Conservation (phyloP, 192 early-diverging fungal species). For the Backusella tuberculispora region DNA sequence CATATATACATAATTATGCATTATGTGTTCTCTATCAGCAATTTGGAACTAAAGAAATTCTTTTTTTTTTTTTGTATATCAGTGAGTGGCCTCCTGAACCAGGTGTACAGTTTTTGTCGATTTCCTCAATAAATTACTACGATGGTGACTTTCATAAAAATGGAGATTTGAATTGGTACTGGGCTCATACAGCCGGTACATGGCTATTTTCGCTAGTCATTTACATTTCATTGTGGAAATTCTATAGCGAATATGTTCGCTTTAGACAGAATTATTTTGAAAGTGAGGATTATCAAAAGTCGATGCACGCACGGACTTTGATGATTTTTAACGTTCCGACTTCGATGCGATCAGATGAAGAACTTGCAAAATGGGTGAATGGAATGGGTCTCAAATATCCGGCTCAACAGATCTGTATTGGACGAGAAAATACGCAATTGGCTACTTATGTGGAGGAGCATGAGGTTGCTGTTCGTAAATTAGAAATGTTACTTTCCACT, state of each 20-base stretch:
- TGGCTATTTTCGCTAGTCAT: conserved; percentile 65
- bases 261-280: conserved; percentile 61
- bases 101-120: conserved; percentile 35
- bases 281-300: conserved; percentile 61
- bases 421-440: conserved; percentile 65
- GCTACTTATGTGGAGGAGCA: conserved; percentile 70
- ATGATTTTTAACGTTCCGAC: conserved; percentile 67
- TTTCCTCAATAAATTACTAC: conserved; percentile 35
- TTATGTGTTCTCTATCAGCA: background rate
- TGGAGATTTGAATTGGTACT: conserved; percentile 55
- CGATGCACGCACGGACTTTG: conserved; percentile 69
- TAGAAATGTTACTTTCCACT: conserved; percentile 66
- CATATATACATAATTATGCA: no score
- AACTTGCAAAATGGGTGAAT: conserved; percentile 53
- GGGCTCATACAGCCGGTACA: conserved; percentile 61
- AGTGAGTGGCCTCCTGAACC: conserved; percentile 30
- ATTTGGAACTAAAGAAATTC: background rate
- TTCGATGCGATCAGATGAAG: conserved; percentile 58
- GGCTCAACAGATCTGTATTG: conserved; percentile 64
- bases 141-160: conserved; percentile 9
- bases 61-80: background rate
- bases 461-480: conserved; percentile 59
- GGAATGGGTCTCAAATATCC: conserved; percentile 45
- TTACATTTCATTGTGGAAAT: conserved; percentile 52
- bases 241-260: conserved; percentile 55